These are phyloP conservation scores for Phytophthora agathidicida DNA, from an alignment of 352 stramenopile genomes.

Conservation along the genomic window DNA sequence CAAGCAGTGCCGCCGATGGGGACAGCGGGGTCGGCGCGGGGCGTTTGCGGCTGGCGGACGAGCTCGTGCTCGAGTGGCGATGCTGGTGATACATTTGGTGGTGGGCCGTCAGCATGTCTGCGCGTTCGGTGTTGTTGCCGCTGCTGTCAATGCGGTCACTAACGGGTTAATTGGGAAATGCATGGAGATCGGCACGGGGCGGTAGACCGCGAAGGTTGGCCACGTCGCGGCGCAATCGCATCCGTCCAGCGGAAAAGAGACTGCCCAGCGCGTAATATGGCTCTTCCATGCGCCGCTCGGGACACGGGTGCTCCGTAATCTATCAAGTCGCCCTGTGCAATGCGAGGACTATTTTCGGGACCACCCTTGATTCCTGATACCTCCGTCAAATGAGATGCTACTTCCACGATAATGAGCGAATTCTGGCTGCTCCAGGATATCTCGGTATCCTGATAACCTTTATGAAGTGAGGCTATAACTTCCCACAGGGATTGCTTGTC, in stretches of 20 bases:
- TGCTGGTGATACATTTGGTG: constrained; percentile 3
- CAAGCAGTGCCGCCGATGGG: constrained; percentile 5
- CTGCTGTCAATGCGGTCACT: not conserved
- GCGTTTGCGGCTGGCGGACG: not conserved
- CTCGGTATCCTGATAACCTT: too few species aligned
- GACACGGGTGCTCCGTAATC: too few species aligned
- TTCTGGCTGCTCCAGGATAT: not conserved
- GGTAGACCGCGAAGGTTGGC: not conserved
- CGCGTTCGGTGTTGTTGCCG: not conserved
- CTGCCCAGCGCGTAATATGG: not conserved
- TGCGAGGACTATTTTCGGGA: not conserved
- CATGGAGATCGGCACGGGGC: too few species aligned
- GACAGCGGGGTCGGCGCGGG: not conserved
- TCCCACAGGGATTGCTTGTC: not conserved
- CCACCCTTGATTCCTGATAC: not conserved
- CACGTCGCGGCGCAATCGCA: not conserved
- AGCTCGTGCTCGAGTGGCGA: not conserved
- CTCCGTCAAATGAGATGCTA: too few species aligned
- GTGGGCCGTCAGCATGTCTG: not conserved
- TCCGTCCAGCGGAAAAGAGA: not conserved
- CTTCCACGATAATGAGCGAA: not conserved
- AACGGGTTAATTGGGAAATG: not conserved
- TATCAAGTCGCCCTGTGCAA: not conserved
- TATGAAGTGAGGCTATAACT: too few species aligned
- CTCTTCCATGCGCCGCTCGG: too few species aligned